A percentile compares a stretch with the other conserved stretches of the same genome.
Evolutionary conservation across 2,329 filamentous ascomycete genomes (phyloP).

Genomic region (Fusarium newnesense): DNA sequence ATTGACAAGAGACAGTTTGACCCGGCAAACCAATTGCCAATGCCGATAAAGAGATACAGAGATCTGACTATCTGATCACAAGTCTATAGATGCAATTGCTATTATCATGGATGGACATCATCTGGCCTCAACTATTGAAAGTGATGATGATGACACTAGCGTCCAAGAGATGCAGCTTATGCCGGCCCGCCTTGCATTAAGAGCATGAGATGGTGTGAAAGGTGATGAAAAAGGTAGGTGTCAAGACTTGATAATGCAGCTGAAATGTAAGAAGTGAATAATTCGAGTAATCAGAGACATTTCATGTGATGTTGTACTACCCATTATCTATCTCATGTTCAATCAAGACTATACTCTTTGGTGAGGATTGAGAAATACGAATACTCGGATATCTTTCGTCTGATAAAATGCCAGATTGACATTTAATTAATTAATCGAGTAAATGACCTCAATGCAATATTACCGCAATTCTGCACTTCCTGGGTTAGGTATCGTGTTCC

Average conservation of each 20-base stretch:
- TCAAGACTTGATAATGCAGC: conserved; percentile 6
- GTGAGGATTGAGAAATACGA: not conserved
- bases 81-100: not conserved
- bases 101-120: not conserved
- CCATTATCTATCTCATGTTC: not conserved
- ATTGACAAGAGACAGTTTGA: not conserved
- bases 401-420: not conserved
- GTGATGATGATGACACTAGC: not conserved
- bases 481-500: conserved; percentile 15
- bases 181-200: conserved; percentile 32
- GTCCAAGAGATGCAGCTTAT: conserved; percentile 14
- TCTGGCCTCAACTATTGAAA: not conserved
- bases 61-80: not conserved
- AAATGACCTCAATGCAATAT: not conserved
- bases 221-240: conserved; percentile 31
- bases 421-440: not conserved
- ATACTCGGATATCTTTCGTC: not conserved
- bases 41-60: not conserved
- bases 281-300: not conserved
- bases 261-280: conserved; percentile 8
- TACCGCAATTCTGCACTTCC: not conserved
- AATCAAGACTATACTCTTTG: not conserved
- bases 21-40: not conserved
- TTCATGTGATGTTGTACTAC: not conserved
- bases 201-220: conserved; percentile 19